Base-by-base conservation (phyloP, 371 early-diverging fungal species). In the Mortierella sp. region DNA sequence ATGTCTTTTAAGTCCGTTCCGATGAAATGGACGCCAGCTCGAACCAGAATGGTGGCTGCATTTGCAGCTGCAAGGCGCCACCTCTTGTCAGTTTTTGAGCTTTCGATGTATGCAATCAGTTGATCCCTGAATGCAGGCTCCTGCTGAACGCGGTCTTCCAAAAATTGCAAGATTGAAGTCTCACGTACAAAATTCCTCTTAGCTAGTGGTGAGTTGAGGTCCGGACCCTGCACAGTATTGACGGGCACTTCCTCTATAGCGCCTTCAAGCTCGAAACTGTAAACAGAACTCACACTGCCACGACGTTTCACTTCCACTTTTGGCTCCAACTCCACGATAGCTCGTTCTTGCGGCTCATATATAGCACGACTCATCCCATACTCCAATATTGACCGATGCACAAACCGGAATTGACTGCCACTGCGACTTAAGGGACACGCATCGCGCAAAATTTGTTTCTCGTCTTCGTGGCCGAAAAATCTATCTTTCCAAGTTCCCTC, bases 21-120 rank as follows among this genome's bases (percentile, higher is more conserved):
- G 21, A 43, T 59, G 15, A 67, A 67, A 3, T 10, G 59, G 0
- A 67, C 58, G 0, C 67, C 59, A 0, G 67, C 67, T 33, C 48
- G 4, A 32, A 59, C 59, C 50, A 67, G n/a, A 9, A 67, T 59
- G 21, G 67, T 59, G 48, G 58, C 58, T 4, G 67, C 59, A 59
- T 67, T 67, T 2, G 59, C 58, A 0, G 59, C 60, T 0, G 59
- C 60, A 16, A 55, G 41, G 45, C 41, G 36, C 28, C 11, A 28
- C 1, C 16, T 19, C 19, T 47, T 47, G 47, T 47, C 19, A 5
- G 19, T 16, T 47, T 47, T 47, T 13, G 47, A 65, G 2, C 7
- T 15, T 38, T 65, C 55, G 10, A 65, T 40, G 9, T 33, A 10
- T 0, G 53, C 33, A 8, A 53, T 28, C 4, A 65, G 53, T 8